A percentile compares a stretch with the other conserved stretches of the same genome.
phyloP scores from a whole-genome alignment of 495 filamentous ascomycete genomes.

The Neurospora sp. region DNA sequence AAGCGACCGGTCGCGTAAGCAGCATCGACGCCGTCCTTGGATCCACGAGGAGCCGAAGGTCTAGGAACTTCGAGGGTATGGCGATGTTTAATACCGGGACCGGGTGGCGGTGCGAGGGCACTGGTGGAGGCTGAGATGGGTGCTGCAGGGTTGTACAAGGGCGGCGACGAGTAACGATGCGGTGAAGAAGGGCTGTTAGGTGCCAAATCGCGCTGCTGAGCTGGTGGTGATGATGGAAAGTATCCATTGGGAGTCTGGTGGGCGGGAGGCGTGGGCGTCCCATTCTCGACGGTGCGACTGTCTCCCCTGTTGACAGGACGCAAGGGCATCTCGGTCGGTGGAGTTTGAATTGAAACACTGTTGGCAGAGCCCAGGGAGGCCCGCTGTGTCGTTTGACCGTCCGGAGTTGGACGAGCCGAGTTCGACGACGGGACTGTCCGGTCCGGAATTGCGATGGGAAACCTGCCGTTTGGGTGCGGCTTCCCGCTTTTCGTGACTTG shows the following conservation, averaged over 20 bases:
- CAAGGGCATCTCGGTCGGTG: conserved; percentile 24
- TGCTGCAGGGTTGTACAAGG: conserved; percentile 40
- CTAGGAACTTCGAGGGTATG: conserved; percentile 86
- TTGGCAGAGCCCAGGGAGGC: conserved; percentile 22
- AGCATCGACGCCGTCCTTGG: conserved; percentile 51
- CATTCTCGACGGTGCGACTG: conserved; percentile 19
- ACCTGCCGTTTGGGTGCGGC: conserved; percentile 12
- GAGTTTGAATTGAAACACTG: conserved; percentile 18
- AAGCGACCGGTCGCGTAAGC: conserved; percentile 66
- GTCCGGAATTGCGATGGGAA: conserved; percentile 4
- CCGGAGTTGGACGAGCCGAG: not conserved
- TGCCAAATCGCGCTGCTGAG: not conserved
- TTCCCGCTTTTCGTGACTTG: conserved; percentile 1
- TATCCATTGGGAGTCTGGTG: conserved; percentile 5
- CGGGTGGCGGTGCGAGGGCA: conserved; percentile 35
- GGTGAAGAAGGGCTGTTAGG: conserved; percentile 16
- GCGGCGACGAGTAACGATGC: conserved; percentile 69
- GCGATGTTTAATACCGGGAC: conserved; percentile 57
- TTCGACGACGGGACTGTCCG: conserved; percentile 6
- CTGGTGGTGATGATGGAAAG: not conserved
- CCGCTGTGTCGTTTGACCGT: not conserved
- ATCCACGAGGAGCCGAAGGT: conserved; percentile 35
- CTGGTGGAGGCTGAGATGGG: conserved; percentile 31
- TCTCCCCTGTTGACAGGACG: conserved; percentile 24
- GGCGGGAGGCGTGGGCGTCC: conserved; percentile 6